These are phyloP conservation scores for Aurantiochytrium sp. DNA, from an alignment of 108 stramenopile species.

Conservation along the genomic window DNA sequence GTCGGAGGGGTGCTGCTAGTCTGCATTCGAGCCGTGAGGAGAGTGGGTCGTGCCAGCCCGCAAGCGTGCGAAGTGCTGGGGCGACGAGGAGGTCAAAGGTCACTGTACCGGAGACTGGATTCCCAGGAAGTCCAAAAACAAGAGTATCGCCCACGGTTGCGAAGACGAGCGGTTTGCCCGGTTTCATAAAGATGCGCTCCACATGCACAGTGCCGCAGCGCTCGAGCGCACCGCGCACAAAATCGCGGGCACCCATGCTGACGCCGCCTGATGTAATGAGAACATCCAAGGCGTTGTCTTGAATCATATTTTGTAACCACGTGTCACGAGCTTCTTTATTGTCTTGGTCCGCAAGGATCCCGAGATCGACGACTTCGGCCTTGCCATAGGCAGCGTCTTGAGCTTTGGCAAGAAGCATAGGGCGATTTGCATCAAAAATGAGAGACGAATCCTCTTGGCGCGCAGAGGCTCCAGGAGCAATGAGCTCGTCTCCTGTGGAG, in stretches of 20 bases:
- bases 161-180: conserved; percentile 90
- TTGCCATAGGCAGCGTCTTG: conserved; percentile 10
- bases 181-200: conserved; percentile 86
- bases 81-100: conserved; percentile 75
- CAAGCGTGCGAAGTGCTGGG: conserved; percentile 59
- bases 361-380: conserved; percentile 62
- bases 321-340: conserved; percentile 18
- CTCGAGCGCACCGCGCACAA: conserved; percentile 77
- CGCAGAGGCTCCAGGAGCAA: conserved; percentile 18
- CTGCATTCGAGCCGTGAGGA: not conserved
- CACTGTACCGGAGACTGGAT: conserved; percentile 83
- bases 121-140: conserved; percentile 77
- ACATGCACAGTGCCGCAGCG: conserved; percentile 68
- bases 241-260: conserved; percentile 46
- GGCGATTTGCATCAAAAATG: conserved; percentile 78
- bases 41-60: not conserved
- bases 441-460: no score
- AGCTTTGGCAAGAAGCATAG: conserved; percentile 56
- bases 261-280: conserved; percentile 83
- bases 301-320: not conserved
- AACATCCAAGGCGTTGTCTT: conserved; percentile 57
- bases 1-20: not conserved
- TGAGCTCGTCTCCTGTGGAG: conserved; percentile 24
- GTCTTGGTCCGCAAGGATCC: conserved; percentile 65
- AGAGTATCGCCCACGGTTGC: conserved; percentile 45